These are phyloP conservation scores for Penicillium glabrum DNA, from an alignment of 2,329 filamentous ascomycete genomes.

Conservation along the genomic window DNA sequence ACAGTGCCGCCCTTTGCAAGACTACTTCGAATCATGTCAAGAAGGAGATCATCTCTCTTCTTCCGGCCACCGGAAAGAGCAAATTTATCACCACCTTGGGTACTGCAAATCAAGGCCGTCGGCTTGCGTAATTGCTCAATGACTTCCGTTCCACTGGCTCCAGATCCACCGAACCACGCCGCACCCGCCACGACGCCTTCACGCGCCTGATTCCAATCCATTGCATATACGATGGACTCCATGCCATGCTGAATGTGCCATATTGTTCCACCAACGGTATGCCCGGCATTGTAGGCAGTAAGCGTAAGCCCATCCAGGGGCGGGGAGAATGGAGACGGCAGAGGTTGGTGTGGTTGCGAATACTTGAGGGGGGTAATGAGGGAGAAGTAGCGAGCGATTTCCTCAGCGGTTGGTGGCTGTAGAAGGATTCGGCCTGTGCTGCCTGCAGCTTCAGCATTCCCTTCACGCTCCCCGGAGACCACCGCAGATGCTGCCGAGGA, in stretches of 20 bases:
- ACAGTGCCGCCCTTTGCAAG: conserved; percentile 84
- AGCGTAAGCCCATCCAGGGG: conserved; percentile 88
- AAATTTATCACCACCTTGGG: conserved; percentile 71
- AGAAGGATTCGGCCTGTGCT: conserved; percentile 52
- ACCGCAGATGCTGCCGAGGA: conserved; percentile 41
- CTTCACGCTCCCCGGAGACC: conserved; percentile 28
- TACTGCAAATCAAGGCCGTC: conserved; percentile 90
- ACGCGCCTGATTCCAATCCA: conserved; percentile 97
- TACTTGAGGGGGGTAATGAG: conserved; percentile 92
- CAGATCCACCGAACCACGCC: conserved; percentile 84
- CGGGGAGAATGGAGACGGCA: conserved; percentile 82
- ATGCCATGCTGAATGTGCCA: conserved; percentile 98
- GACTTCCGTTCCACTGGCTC: conserved; percentile 79
- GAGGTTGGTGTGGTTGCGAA: conserved; percentile 89
- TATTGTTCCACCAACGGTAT: conserved; percentile 94
- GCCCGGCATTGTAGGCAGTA: conserved; percentile 94
- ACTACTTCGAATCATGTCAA: conserved; percentile 78
- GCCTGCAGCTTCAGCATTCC: conserved; percentile 30
- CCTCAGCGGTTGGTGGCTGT: conserved; percentile 74
- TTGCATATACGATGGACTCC: conserved; percentile 95
- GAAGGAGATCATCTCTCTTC: conserved; percentile 79
- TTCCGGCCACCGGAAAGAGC: conserved; percentile 70
- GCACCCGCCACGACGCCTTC: conserved; percentile 94
- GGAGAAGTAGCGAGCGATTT: conserved; percentile 90
- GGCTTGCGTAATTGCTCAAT: conserved; percentile 92